Base-by-base conservation (phyloP, 306 rosid genomes). In the Mimosa bimucronata region DNA sequence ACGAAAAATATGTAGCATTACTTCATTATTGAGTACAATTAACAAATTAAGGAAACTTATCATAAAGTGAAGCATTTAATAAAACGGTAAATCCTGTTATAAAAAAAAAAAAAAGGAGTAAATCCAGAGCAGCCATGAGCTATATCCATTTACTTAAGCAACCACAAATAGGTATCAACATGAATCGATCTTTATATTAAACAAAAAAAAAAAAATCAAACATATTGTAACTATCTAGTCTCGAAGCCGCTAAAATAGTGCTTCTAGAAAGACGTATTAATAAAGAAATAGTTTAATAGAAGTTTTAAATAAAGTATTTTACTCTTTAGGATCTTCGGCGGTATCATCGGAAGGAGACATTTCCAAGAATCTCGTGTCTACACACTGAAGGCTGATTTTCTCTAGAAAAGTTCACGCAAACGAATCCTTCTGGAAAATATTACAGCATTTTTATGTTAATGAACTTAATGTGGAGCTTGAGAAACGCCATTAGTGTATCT, bases 311-410 rank as follows among this genome's bases (percentile, higher is more conserved):
- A 15, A 23, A 83, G 34, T 42, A 23, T 45, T 78, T 86, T 90
- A 86, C 91, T 77, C 83, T 83, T 26, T 50, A 76, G 67, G 76
- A 60, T 75, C 83, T 45, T 75, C 40, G 41, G 73, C 30, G 62
- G 67, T 25, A 42, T 34, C 38, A 12, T 44, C 72, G 19, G 73
- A 68, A 10, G 74, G 21, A 74, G 83, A 65, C 42, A 31, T 52
- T 41, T 61, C 67, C n/a, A 45, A 73, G 76, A 81, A 61, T 41
- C 61, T 72, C 14, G 55, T 28, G 16, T 41, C 52, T 71, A 38
- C 74, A 77, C 23, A 44, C 34, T 74, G 79, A 23, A 46, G 42
- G 71, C 77, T 70, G 88, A 84, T 85, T 79, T 83, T 83, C 82
- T 69, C 69, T 29, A 76, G 77, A 85, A 77, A 80, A 78, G 53